Evolutionary conservation across 305 asterid species (phyloP).

Genomic region (Ilex paraguariensis): DNA sequence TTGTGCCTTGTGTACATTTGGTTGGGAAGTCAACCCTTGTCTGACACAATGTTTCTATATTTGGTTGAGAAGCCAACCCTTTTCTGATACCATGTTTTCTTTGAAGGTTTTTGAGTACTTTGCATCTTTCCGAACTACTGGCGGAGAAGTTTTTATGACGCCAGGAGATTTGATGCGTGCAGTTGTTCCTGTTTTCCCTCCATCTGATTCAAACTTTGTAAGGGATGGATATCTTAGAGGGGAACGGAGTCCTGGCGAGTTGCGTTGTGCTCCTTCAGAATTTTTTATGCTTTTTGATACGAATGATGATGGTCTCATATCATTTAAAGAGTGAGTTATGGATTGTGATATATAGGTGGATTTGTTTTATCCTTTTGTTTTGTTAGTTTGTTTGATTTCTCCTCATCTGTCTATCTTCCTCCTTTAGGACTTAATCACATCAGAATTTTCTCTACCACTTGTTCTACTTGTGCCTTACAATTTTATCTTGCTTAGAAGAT

Average conservation of each 20-base stretch:
- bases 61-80: too few species aligned
- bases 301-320: conserved; percentile 73
- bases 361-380: conserved; percentile 7
- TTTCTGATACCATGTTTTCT: conserved; percentile 9
- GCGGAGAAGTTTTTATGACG: conserved; percentile 74
- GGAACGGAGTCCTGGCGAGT: conserved; percentile 81
- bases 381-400: conserved; percentile 4
- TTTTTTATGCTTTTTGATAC: conserved; percentile 95
- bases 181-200: conserved; percentile 93
- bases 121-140: conserved; percentile 51
- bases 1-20: too few species aligned
- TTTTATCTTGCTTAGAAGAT: conserved; percentile 9
- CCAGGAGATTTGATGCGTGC: conserved; percentile 97
- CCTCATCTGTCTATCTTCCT: conserved; percentile 6
- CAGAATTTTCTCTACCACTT: not conserved
- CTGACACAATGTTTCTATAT: too few species aligned
- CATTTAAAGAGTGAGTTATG: conserved; percentile 76
- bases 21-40: too few species aligned
- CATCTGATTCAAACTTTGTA: conserved; percentile 79
- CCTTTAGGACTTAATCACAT: conserved; percentile 9
- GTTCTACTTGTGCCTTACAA: conserved; percentile 1
- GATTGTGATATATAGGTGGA: conserved; percentile 9
- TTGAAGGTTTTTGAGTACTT: conserved; percentile 80
- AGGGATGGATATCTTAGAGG: conserved; percentile 92
- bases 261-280: conserved; percentile 73